phyloP scores from a whole-genome alignment of 2,329 filamentous ascomycete species.

The Colletotrichum endophyticum region DNA sequence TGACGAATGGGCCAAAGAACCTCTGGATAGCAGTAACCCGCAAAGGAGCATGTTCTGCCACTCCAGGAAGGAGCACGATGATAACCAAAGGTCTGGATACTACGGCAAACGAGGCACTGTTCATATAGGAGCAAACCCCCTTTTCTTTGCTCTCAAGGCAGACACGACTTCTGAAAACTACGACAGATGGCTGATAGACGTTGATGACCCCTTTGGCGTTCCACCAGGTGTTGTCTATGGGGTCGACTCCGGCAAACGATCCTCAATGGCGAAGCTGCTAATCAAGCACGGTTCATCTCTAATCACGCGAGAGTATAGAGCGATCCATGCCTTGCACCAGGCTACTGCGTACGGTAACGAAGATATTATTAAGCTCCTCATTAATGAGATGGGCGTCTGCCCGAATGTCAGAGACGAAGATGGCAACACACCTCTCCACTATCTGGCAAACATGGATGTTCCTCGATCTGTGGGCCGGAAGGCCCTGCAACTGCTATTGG shows the following conservation, averaged over 20 bases:
- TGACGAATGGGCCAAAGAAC: not conserved
- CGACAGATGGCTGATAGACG: fast-evolving
- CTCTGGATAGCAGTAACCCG: not conserved
- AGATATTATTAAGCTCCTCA: not conserved
- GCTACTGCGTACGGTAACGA: not conserved
- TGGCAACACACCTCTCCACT: not conserved
- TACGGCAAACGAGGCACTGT: not conserved
- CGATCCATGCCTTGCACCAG: not conserved
- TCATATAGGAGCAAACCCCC: not conserved
- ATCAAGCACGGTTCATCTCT: not conserved
- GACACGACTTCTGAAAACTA: not conserved
- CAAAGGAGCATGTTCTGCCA: not conserved
- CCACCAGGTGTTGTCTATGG: not conserved
- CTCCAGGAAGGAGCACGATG: not conserved
- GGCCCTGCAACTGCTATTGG: not conserved
- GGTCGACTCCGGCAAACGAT: fast-evolving
- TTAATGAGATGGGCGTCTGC: not conserved
- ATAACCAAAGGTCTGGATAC: too few relatives aligned
- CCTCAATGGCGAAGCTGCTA: not conserved
- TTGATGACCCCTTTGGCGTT: not conserved
- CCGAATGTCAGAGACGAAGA: not conserved
- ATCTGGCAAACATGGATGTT: not conserved
- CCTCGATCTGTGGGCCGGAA: not conserved
- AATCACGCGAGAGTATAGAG: not conserved
- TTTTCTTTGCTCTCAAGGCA: not conserved